These are phyloP conservation scores for Durio zibethinus DNA, from an alignment of 345 rosid genomes.

Conservation along the genomic window DNA sequence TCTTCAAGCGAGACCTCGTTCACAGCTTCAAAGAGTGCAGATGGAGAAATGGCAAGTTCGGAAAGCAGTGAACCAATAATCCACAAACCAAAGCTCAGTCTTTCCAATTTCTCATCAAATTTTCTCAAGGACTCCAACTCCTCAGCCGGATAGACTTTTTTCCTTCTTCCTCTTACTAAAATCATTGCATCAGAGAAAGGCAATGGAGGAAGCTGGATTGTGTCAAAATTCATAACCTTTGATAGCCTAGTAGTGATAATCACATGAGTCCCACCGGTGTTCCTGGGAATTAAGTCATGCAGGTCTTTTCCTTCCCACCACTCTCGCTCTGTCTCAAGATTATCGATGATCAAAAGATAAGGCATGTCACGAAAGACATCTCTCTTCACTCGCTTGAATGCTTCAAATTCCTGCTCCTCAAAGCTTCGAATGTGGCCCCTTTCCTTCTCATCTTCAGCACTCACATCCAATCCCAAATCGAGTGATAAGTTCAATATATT, in stretches of 20 bases:
- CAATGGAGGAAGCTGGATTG: conserved; percentile 53
- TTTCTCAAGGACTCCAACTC: conserved; percentile 62
- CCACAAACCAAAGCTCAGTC: conserved; percentile 75
- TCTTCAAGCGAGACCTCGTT: conserved; percentile 59
- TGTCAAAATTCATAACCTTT: conserved; percentile 75
- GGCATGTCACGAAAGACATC: conserved; percentile 87
- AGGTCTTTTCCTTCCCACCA: conserved; percentile 97
- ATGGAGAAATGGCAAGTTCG: conserved; percentile 66
- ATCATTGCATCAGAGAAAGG: conserved; percentile 66
- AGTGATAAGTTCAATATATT: conserved; percentile 77
- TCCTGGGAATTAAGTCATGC: conserved; percentile 83
- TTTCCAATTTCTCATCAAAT: conserved; percentile 68
- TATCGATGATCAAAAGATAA: conserved; percentile 77
- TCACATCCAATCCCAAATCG: conserved; percentile 76
- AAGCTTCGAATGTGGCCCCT: conserved; percentile 72
- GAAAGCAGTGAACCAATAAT: conserved; percentile 72
- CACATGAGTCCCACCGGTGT: conserved; percentile 79
- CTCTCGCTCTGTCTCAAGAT: conserved; percentile 83
- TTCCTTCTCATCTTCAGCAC: conserved; percentile 85
- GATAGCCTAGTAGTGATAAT: conserved; percentile 75
- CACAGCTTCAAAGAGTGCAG: conserved; percentile 70
- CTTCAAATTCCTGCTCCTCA: conserved; percentile 84
- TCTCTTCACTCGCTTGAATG: conserved; percentile 77
- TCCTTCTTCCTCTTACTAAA: conserved; percentile 62
- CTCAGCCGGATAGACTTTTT: conserved; percentile 52